Evolutionary conservation across 1,284 basidiomycete genomes (phyloP), one percentile per base, ranked within the genome.

Genomic region (Ceratobasidium theobromae): DNA sequence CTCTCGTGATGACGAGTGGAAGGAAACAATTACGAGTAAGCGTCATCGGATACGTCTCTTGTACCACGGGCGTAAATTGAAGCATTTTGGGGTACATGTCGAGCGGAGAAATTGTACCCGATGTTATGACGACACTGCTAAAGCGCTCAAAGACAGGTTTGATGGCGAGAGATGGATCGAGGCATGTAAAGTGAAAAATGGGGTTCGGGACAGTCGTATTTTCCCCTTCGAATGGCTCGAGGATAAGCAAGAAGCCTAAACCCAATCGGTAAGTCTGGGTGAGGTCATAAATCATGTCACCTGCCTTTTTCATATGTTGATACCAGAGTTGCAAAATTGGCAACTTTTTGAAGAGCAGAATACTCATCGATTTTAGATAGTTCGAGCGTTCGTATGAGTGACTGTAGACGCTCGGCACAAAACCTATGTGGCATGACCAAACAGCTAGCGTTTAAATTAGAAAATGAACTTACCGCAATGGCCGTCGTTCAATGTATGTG

Each of bases 1-100:
- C 97, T 64, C 97, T 86, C 4, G 97, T 99, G 73, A 99, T 98
- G 70, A 99, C 93, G 77, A 99, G 80, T n/a, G 97, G 97, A 72
- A 99, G 78, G 80, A 99, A 99, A 67, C 95, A 94, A 74, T 98
- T 97, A 67, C 97, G 86, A 2, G 93, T 92, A 33, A 99, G 84
- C 12, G 97, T 98, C 97, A 99, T 99, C 2, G 96, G 86, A 78
- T 99, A 99, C 2, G 91, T 93, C 77, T 98, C 96, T 78, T 97
- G 92, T 9, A 98, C 92, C 23, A 97, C 94, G 1, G 97, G 95
- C 32, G 94, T 94, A 76, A 99, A 99, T 72, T 96, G 93, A 46
- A 99, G 83, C 91, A 99, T 99, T 78, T 99, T 99, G 23, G 97
- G 97, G 77, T 99, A 97, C 97, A 99, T 99, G 79, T 99, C 97